Evolutionary conservation across 768 basidiomycete genomes (phyloP), one percentile per base, ranked within the genome.

Genomic region (Pleurotus citrinopileatus): DNA sequence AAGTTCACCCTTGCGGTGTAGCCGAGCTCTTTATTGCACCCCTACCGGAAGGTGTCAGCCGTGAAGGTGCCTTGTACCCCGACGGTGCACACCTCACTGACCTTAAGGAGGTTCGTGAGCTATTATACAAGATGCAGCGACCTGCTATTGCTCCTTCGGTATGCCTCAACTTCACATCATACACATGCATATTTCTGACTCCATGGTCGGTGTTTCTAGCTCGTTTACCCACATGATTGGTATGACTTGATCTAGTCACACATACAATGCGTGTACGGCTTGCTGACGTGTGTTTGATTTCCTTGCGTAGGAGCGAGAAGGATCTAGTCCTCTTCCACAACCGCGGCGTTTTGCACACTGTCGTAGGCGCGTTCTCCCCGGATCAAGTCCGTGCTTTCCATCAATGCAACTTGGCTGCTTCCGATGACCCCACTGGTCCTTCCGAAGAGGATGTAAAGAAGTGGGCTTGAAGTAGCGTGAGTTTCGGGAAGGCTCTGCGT

Each of bases 191-290:
- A n/a, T n/a, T n/a, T n/a, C n/a, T n/a, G n/a, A n/a, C n/a, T n/a
- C n/a, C n/a, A n/a, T n/a, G n/a, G n/a, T n/a, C n/a, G n/a, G n/a
- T n/a, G n/a, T n/a, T n/a, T n/a, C n/a, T 59, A 89, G 82, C 75
- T 91, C 23, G 84, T 96, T 27, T 96, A 95, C 67, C 86, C 91
- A 0, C 92, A 94, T 62, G 89, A 94, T 62, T 95, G 94, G 92
- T 79, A 55, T 40, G 22, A 29, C 12, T 42, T 53, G 13, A 15
- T 53, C 27, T 19, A 26, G 6, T 6, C 15, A 10, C 23, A 45
- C 12, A 42, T 37, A 19, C 20, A 36, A n/a, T n/a, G n/a, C n/a
- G n/a, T n/a, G n/a, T n/a, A n/a, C n/a, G n/a, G n/a, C n/a, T n/a
- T n/a, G n/a, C n/a, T n/a, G n/a, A n/a, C n/a, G n/a, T n/a, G n/a